Conservation (phyloP, 805 yeast genomes). For the Candida nitratophila region DNA sequence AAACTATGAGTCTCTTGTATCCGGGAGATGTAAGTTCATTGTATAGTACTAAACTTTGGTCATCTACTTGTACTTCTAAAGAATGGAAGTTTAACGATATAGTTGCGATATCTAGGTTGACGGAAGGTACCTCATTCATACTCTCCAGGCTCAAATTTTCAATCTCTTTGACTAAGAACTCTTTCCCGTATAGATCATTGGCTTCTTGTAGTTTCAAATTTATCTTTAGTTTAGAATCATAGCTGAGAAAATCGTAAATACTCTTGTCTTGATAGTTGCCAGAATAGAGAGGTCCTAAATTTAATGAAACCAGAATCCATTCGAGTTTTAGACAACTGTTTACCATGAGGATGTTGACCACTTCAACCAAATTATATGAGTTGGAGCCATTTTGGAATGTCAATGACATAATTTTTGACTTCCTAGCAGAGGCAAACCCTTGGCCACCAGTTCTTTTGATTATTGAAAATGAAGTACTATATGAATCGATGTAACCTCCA, state of each 20-base stretch:
- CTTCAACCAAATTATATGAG: slow-evolving; percentile 7
- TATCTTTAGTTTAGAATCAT: slow-evolving; percentile 22
- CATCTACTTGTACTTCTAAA: background rate
- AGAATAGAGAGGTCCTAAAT: slow-evolving; percentile 44
- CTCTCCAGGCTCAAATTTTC: background rate
- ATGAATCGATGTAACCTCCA: slow-evolving; percentile 36
- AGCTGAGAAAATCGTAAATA: slow-evolving; percentile 33
- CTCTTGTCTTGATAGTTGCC: slow-evolving; percentile 34
- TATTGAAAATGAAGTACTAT: slow-evolving; percentile 10
- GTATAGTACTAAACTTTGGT: background rate
- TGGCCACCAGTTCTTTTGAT: background rate
- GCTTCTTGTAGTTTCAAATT: slow-evolving; percentile 13
- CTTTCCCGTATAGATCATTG: slow-evolving; percentile 4
- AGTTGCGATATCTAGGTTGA: background rate
- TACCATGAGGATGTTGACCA: slow-evolving; percentile 31
- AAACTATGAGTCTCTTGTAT: background rate
- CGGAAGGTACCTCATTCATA: background rate
- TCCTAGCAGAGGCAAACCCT: slow-evolving; percentile 3
- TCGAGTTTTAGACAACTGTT: slow-evolving; percentile 32
- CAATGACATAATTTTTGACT: slow-evolving; percentile 30
- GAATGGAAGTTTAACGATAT: background rate
- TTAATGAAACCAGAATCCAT: slow-evolving; percentile 44
- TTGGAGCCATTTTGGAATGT: slow-evolving; percentile 22
- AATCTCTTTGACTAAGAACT: background rate
- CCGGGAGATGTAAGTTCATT: background rate